These are phyloP conservation scores for Mortierella claussenii DNA, from an alignment of 192 early-diverging fungal genomes.

Conservation along the genomic window DNA sequence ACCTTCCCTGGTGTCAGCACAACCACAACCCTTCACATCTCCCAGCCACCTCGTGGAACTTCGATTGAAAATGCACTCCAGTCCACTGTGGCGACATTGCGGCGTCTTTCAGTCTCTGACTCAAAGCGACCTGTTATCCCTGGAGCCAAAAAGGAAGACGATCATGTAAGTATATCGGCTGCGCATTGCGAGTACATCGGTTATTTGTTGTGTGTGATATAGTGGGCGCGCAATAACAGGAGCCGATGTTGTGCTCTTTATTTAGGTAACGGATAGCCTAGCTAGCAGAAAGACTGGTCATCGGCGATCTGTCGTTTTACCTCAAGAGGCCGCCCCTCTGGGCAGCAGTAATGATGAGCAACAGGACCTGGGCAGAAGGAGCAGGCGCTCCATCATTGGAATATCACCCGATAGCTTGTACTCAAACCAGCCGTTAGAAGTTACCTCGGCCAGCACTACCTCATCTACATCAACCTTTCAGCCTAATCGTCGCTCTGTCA, in stretches of 20 bases:
- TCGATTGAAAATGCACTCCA: slow-evolving; percentile 57
- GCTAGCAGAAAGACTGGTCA: slow-evolving; percentile 14
- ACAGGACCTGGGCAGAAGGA: slow-evolving; percentile 10
- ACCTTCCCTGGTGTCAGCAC: neutral
- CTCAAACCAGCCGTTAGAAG: slow-evolving; percentile 5
- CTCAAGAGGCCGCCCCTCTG: slow-evolving; percentile 17
- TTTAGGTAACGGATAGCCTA: neutral
- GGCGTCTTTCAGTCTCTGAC: slow-evolving; percentile 54
- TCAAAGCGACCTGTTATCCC: slow-evolving; percentile 37
- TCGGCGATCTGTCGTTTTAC: slow-evolving; percentile 32
- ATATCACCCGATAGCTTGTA: neutral
- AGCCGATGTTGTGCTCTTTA: no score
- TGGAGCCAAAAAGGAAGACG: slow-evolving; percentile 33
- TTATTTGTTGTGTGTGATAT: no score
- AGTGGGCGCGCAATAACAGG: no score
- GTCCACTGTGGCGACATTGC: slow-evolving; percentile 54
- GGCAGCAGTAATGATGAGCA: slow-evolving; percentile 2
- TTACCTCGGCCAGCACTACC: neutral
- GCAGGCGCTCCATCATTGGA: slow-evolving; percentile 7
- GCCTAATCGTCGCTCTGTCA: slow-evolving; percentile 45
- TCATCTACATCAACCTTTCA: slow-evolving; percentile 12
- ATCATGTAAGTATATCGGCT: slow-evolving; percentile 15
- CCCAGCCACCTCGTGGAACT: slow-evolving; percentile 46
- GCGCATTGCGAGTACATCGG: neutral
- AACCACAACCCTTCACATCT: slow-evolving; percentile 46